phyloP scores from a whole-genome alignment of 176 grass and related monocot genomes.

The Oryza meridionalis region DNA sequence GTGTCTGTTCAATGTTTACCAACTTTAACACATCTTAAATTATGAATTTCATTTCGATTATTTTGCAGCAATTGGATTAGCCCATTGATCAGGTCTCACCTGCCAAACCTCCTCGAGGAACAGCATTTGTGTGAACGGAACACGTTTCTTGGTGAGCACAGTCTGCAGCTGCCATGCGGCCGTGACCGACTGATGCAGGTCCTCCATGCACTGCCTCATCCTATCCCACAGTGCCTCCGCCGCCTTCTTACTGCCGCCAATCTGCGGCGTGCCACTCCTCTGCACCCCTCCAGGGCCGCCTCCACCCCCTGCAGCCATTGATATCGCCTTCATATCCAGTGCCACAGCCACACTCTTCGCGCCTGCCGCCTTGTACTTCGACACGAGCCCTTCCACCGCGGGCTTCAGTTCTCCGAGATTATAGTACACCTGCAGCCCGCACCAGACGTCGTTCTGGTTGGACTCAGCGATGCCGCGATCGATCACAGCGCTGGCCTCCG shows the following conservation, averaged over 20 bases:
- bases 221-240: slow-evolving; percentile 89
- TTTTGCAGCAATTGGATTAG: slow-evolving; percentile 5
- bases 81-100: slow-evolving; percentile 49
- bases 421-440: slow-evolving; percentile 94
- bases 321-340: slow-evolving; percentile 97
- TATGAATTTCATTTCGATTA: slow-evolving; percentile 13
- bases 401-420: slow-evolving; percentile 90
- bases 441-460: slow-evolving; percentile 98
- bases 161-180: slow-evolving; percentile 95
- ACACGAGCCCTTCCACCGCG: slow-evolving; percentile 72
- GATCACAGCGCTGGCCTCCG: slow-evolving; percentile 69
- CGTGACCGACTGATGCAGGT: slow-evolving; percentile 67
- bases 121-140: slow-evolving; percentile 92
- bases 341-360: slow-evolving; percentile 76
- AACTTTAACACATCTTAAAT: not conserved
- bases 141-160: slow-evolving; percentile 92
- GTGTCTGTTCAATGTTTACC: not conserved
- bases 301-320: slow-evolving; percentile 51
- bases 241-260: slow-evolving; percentile 88
- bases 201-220: slow-evolving; percentile 93
- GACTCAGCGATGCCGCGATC: slow-evolving; percentile 73
- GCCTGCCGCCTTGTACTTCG: slow-evolving; percentile 69
- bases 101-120: slow-evolving; percentile 99
- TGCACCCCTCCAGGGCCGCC: slow-evolving; percentile 93
- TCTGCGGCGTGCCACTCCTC: slow-evolving; percentile 92